A percentile compares a stretch with the other conserved stretches of the same genome.
phyloP scores from a whole-genome alignment of 2,329 filamentous ascomycete species.

The Lizonia empirigonia region DNA sequence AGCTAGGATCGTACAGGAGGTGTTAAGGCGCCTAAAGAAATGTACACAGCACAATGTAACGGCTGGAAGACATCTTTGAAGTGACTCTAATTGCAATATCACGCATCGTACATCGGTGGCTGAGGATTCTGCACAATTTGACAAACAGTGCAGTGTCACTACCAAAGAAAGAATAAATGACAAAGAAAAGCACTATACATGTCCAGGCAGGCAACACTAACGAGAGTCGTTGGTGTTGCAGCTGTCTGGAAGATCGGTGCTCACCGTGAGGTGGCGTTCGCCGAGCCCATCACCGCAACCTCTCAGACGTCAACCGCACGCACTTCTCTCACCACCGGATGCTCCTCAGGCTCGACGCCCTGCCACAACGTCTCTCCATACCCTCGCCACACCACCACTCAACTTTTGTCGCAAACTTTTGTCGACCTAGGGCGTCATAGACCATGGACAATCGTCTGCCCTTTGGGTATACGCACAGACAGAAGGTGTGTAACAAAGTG shows the following conservation, averaged over 20 bases:
- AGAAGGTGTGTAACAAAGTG: slow-evolving; percentile 39
- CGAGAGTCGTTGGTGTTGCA: neutral
- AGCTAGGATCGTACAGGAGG: slow-evolving; percentile 4
- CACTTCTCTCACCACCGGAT: slow-evolving; percentile 4
- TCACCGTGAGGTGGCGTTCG: slow-evolving; percentile 16
- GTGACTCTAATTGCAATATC: slow-evolving; percentile 7
- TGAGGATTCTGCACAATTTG: too few relatives aligned
- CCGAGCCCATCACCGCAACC: slow-evolving; percentile 10
- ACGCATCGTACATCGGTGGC: slow-evolving; percentile 13
- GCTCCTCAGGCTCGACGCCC: slow-evolving; percentile 2
- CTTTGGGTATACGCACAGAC: slow-evolving; percentile 42
- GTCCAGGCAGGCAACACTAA: neutral
- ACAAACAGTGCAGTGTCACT: too few relatives aligned
- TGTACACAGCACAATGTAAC: slow-evolving; percentile 28
- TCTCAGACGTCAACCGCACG: slow-evolving; percentile 6
- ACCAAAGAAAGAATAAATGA: neutral
- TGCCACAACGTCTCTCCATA: neutral
- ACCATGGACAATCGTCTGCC: slow-evolving; percentile 39
- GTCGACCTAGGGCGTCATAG: slow-evolving; percentile 13
- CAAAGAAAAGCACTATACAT: too few relatives aligned
- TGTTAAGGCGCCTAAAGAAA: slow-evolving; percentile 20
- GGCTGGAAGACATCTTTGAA: slow-evolving; percentile 11
- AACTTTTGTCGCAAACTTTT: neutral
- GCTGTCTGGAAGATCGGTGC: slow-evolving; percentile 1
- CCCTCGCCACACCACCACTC: neutral